phyloP scores from a whole-genome alignment of 1,284 basidiomycete genomes.

The Austroboletus novae-zelandiae region DNA sequence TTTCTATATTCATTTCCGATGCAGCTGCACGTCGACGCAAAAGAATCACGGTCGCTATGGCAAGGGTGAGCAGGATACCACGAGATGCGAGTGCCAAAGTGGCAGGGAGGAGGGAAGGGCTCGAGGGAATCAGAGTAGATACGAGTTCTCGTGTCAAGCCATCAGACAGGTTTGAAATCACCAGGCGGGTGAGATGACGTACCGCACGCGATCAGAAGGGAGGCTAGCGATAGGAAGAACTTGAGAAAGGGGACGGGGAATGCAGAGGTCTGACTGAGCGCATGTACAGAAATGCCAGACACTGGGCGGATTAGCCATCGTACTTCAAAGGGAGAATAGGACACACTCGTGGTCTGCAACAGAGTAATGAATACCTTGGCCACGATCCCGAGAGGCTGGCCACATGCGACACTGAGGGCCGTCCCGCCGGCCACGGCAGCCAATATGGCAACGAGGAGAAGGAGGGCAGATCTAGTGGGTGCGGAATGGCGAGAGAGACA shows the following conservation, averaged over 20 bases:
- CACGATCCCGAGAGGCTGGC: slow-evolving; percentile 14
- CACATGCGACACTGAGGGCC: slow-evolving; percentile 16
- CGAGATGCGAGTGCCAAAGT: slow-evolving; percentile 26
- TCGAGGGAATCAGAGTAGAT: slow-evolving; percentile 22
- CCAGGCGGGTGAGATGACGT: slow-evolving; percentile 4
- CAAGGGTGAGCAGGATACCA: slow-evolving; percentile 18
- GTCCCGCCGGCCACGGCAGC: slow-evolving; percentile 23
- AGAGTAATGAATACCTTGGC: slow-evolving; percentile 17
- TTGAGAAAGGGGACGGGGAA: slow-evolving; percentile 13
- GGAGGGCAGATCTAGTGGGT: slow-evolving; percentile 4
- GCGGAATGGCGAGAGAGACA: slow-evolving; percentile 6
- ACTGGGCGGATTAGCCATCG: slow-evolving; percentile 9
- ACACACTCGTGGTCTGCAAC: slow-evolving; percentile 24
- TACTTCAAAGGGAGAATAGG: neutral
- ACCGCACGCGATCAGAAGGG: slow-evolving; percentile 29
- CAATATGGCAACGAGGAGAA: slow-evolving; percentile 23
- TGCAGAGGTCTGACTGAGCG: slow-evolving; percentile 11
- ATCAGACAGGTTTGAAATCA: neutral
- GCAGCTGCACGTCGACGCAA: slow-evolving; percentile 4
- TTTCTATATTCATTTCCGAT: slow-evolving; percentile 9
- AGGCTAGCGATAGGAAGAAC: slow-evolving; percentile 18
- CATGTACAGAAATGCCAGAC: slow-evolving; percentile 26
- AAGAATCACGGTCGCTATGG: slow-evolving; percentile 6
- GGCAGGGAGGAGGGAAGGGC: slow-evolving; percentile 25
- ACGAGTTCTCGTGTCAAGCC: slow-evolving; percentile 18